phyloP scores from a whole-genome alignment of 202 grass and related monocot genomes.

The Bolboschoenoplectus hybrid region DNA sequence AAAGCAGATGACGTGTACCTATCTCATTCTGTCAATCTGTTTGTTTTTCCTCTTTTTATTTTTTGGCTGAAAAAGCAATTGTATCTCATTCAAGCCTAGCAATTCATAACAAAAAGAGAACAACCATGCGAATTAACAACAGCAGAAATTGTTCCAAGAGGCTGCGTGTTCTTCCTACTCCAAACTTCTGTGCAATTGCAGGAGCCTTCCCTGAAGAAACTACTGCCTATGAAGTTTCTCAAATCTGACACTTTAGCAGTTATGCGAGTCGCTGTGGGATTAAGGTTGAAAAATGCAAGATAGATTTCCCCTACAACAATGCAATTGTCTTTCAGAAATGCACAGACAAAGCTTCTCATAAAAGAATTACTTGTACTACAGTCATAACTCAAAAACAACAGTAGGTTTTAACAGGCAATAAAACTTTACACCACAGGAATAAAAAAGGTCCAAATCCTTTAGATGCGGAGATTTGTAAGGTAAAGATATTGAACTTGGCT shows the following conservation, averaged over 20 bases:
- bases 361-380: neutral
- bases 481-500: neutral
- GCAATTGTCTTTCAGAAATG: neutral
- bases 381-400: too few relatives aligned
- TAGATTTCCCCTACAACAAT: slow-evolving; percentile 76
- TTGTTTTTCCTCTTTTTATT: too few relatives aligned
- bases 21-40: too few relatives aligned
- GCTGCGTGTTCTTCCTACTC: slow-evolving; percentile 43
- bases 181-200: slow-evolving; percentile 69
- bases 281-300: slow-evolving; percentile 82
- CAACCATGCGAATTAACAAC: slow-evolving; percentile 59
- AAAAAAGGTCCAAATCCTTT: neutral
- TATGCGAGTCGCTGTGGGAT: slow-evolving; percentile 45
- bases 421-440: neutral
- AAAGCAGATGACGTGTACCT: neutral
- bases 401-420: neutral
- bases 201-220: slow-evolving; percentile 36
- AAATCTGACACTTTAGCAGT: slow-evolving; percentile 62
- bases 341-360: neutral
- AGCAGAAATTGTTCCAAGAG: slow-evolving; percentile 48
- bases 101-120: slow-evolving; percentile 63
- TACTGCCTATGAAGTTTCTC: slow-evolving; percentile 40
- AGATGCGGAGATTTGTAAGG: neutral
- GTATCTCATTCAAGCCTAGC: slow-evolving; percentile 33
- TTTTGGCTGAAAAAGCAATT: neutral